Evolutionary conservation across 2,329 filamentous ascomycete species (phyloP), one percentile per base, ranked within the genome.

Genomic region (Botrytis aclada): DNA sequence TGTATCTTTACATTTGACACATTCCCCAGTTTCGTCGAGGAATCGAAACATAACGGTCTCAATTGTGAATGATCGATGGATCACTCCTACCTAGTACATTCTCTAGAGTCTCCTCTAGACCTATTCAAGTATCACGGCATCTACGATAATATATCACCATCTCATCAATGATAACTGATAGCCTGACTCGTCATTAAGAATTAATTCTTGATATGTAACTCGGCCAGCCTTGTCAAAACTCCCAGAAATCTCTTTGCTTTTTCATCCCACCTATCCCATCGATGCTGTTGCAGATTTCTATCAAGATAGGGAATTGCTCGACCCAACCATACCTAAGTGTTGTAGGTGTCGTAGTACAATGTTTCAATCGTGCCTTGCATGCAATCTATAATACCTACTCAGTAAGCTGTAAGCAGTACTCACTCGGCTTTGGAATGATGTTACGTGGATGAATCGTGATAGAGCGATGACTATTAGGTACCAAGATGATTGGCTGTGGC

Each of bases 351-450:
- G 60, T 41, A 6, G 60, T 20, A 41, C 60, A 29, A 63, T 63
- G 60, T 63, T 63, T 63, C 60, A 39, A 63, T 41, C 29, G 60
- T 63, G 60, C 60, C 37, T 62, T 62, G 60, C 60, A 62, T 62
- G 4, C 47, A n/a, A n/a, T 51, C 47, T 51, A n/a, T n/a, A 14
- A 51, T 16, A n/a, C 47, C 25, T 51, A n/a, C 47, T n/a, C 47
- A 47, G 43, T 22, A 47, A 47, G 43, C 43, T 8, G 45, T 47
- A 47, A 25, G 43, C 43, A 9, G 25, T 41, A 29, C 22, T 25
- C 32, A 5, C 39, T 43, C 37, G 37, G 61, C 61, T 63, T 29
- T 25, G 4, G 34, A 41, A 41, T 18, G 37, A 32, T 64, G 29
- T 64, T 45, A 45, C 10, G 29, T 47, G 41, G 29, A 43, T 65